Evolutionary conservation across 2,329 filamentous ascomycete species (phyloP).

Genomic region (Penicillium aurantiogriseum): DNA sequence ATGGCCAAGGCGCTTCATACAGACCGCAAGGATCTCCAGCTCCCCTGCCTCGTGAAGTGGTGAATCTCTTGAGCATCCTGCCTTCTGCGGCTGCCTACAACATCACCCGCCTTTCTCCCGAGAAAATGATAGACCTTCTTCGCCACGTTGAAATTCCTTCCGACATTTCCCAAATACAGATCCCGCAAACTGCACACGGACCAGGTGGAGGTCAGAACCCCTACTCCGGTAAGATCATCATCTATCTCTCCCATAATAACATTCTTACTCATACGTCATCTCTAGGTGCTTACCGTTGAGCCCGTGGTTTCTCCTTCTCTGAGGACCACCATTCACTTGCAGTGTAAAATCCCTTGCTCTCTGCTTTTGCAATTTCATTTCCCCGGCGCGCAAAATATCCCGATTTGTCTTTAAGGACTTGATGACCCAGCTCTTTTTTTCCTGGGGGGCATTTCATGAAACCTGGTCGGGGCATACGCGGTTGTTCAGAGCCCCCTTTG

Average conservation of each 20-base stretch:
- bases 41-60: conserved; percentile 68
- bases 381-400: conserved; percentile 15
- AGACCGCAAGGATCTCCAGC: conserved; percentile 58
- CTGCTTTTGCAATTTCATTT: conserved; percentile 12
- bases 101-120: conserved; percentile 66
- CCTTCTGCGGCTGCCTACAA: conserved; percentile 72
- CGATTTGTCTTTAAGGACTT: conserved; percentile 15
- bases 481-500: conserved; percentile 5
- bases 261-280: background rate
- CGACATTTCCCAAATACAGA: conserved; percentile 39
- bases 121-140: conserved; percentile 71
- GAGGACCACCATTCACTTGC: background rate
- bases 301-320: background rate
- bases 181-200: conserved; percentile 35
- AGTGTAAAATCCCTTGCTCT: conserved; percentile 12
- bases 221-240: conserved; percentile 34
- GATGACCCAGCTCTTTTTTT: conserved; percentile 1
- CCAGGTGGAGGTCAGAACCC: conserved; percentile 26
- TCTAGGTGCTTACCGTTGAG: conserved; percentile 24
- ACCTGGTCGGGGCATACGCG: conserved; percentile 4
- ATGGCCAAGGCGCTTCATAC: conserved; percentile 33
- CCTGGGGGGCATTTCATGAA: conserved; percentile 5
- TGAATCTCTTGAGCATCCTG: conserved; percentile 67
- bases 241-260: background rate
- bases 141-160: conserved; percentile 66